Conservation (phyloP, 169 alveolate genomes). For the Plasmodium cynomolgi region DNA sequence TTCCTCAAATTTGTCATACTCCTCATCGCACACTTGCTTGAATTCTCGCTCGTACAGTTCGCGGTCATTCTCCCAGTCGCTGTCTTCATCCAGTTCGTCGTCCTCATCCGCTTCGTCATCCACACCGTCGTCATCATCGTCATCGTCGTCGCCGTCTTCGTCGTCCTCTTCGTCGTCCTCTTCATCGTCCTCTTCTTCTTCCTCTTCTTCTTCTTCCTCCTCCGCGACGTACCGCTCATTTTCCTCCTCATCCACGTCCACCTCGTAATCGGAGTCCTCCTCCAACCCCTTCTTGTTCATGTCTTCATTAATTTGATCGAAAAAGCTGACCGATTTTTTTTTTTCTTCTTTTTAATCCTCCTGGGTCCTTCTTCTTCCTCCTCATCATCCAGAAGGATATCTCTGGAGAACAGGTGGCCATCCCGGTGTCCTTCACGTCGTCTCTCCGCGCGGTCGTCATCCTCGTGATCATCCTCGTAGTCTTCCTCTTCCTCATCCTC, state of each 20-base stretch:
- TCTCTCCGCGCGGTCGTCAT: not conserved
- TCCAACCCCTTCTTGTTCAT: constrained; percentile 30
- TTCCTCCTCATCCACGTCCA: constrained; percentile 13
- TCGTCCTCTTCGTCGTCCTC: constrained; percentile 14
- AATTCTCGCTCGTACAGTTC: constrained; percentile 29
- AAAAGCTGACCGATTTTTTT: constrained; percentile 30
- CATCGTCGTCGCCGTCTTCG: not conserved
- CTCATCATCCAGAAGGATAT: constrained; percentile 23
- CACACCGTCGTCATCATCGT: not conserved
- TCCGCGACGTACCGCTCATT: constrained; percentile 13
- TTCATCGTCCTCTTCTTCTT: constrained; percentile 1
- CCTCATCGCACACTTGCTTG: constrained; percentile 23
- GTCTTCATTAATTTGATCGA: constrained; percentile 45
- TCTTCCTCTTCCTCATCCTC: not conserved
- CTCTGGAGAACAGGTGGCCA: constrained; percentile 2
- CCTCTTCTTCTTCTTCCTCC: not conserved
- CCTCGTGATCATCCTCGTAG: not conserved
- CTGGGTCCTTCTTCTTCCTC: not conserved
- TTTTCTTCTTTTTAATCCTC: constrained; percentile 26
- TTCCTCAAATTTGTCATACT: constrained; percentile 28
- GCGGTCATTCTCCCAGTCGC: constrained; percentile 3
- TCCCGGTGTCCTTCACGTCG: not conserved
- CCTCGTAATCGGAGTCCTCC: constrained; percentile 60
- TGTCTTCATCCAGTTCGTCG: not conserved
- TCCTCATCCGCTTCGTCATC: constrained; percentile 1